Evolutionary conservation across 768 basidiomycete species (phyloP), one percentile per base, ranked within the genome.

Genomic region (Tricholoma terreum): DNA sequence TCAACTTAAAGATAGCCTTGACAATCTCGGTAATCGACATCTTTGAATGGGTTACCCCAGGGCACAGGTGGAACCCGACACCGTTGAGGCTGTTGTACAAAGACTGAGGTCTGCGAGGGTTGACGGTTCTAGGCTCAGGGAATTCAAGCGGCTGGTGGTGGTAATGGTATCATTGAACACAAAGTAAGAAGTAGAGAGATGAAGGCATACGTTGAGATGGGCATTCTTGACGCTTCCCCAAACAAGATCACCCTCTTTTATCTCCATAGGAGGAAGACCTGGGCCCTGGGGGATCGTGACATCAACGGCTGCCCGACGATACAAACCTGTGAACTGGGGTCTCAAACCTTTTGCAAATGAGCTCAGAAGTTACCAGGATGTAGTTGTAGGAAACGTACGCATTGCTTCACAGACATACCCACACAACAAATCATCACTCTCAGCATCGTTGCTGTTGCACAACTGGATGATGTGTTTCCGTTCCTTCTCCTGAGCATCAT

Each of bases 321-420:
- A 77, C 12, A 81, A 67, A 36, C 76, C 80, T 4, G 70, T 58
- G 65, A 70, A 77, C 63, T 80, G 77, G 5, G 75, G 73, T 52
- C 69, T 72, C 31, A 77, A 62, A 27, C 73, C 75, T 75, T 46
- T 6, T 48, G 15, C 33, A 17, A 38, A 9, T 43, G n/a, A 45
- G 46, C 24, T 36, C 15, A 51, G 36, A 21, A 9, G 24, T 27
- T 15, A 43, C 31, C 21, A 50, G 15, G 22, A 10, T 33, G n/a
- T n/a, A 11, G 24, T 27, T 27, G 1, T 21, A 27, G 54, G 17
- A 14, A n/a, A n/a, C 77, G 50, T 42, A 79, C 81, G 69, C 75
- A 82, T 76, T 0, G 77, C 83, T 61, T 84, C 81, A 17, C 75
- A 67, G 15, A 80, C 76, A 63, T 83, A 84, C 9, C 81, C 81